These are phyloP conservation scores for Plasmodium adleri DNA, from an alignment of 169 alveolate genomes.

Conservation along the genomic window DNA sequence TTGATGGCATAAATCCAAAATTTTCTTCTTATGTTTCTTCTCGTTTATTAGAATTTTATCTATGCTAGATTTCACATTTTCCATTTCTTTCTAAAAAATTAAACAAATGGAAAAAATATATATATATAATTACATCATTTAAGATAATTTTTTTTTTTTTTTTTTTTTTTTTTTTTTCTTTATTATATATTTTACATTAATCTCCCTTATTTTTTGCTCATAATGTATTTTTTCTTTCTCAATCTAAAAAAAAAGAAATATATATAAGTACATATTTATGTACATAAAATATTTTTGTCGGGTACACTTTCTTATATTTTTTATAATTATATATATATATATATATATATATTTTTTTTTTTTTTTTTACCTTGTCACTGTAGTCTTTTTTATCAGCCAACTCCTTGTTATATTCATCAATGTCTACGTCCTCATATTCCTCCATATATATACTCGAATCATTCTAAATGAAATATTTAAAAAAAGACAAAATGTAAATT, in stretches of 20 bases:
- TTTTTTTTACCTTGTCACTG: conserved; percentile 44
- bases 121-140: neutral
- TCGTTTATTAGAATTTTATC: conserved; percentile 70
- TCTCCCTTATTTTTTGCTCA: conserved; percentile 59
- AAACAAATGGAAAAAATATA: neutral
- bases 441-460: conserved; percentile 71
- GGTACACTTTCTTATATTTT: neutral
- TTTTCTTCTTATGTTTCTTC: conserved; percentile 66
- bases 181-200: conserved; percentile 33
- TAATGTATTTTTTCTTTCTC: conserved; percentile 57
- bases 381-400: conserved; percentile 29
- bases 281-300: neutral
- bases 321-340: too few species aligned
- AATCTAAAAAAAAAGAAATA: conserved; percentile 27
- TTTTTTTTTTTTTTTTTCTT: conserved; percentile 2
- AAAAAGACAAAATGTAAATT: neutral
- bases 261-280: neutral
- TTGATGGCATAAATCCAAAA: conserved; percentile 67
- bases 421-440: conserved; percentile 67
- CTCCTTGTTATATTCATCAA: conserved; percentile 59
- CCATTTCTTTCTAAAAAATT: conserved; percentile 61
- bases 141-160: neutral
- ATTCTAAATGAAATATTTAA: neutral
- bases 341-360: neutral
- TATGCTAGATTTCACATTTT: conserved; percentile 36